Evolutionary conservation across 73 alveolate genomes (phyloP), one percentile per base, ranked within the genome.

Genomic region (Tetrahymena borealis): DNA sequence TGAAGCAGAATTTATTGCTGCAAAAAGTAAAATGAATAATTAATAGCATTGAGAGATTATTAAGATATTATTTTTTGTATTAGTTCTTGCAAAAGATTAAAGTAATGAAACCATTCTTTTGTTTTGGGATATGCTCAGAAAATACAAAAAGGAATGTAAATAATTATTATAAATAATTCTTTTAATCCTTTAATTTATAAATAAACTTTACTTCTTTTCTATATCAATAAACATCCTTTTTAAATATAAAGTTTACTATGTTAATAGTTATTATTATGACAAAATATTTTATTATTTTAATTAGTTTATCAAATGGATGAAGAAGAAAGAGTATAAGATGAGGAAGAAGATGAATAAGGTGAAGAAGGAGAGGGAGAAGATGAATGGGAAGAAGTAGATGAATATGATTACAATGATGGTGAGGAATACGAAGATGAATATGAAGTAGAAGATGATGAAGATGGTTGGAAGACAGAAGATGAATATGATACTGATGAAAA

Each of bases 301-400:
- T 24, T 60, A 60, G 79, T 78, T 16, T 78, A 92, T 78, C 42
- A 77, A 77, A 91, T 42, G 40, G 94, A 91, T 18, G 91, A 91
- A 1, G 94, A 90, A 32, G 93, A 90, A 20, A 3, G 8, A 18
- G 18, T 31, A 78, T 39, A 43, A 28, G 33, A 92, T 16, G 95
- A 78, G 31, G 91, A 43, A 78, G 94, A 92, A 24, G 95, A 33
- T 7, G 95, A 77, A 79, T 11, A 78, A 79, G 92, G 11, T 10
- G 93, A 85, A 85, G 95, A 93, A 40, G 90, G 42, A 28, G 92
- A 93, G 32, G 38, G 33, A 32, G 92, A 39, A 28, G 93, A 93
- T 4, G 24, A 40, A 39, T 41, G 41, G 33, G 91, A 78, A 31
- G 91, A 93, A 39, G 20, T 24, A 15, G 38, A 85, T 20, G 94